Conservation (phyloP, 768 basidiomycete genomes). For the Boletus rubroflammeus region DNA sequence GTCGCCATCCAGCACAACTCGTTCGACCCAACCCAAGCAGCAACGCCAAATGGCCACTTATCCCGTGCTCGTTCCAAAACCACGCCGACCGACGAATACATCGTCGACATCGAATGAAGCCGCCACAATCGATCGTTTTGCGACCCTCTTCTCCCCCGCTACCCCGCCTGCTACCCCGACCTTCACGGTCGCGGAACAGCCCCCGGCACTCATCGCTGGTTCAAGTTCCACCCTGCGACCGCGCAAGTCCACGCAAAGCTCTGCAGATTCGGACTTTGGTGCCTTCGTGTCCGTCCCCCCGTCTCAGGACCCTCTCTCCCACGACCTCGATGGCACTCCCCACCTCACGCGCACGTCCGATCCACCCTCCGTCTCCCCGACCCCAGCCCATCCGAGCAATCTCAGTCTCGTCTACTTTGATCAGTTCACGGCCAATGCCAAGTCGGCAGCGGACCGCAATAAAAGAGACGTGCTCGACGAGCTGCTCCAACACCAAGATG, state of each 20-base stretch:
- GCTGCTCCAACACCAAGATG: slow-evolving; percentile 61
- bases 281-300: slow-evolving; percentile 57
- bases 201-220: background rate
- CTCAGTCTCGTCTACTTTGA: slow-evolving; percentile 54
- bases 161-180: slow-evolving; percentile 28
- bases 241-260: slow-evolving; percentile 17
- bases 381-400: slow-evolving; percentile 5
- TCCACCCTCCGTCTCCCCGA: background rate
- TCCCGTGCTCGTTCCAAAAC: background rate
- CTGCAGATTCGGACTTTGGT: slow-evolving; percentile 54
- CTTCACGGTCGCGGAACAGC: background rate
- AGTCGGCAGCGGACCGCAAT: slow-evolving; percentile 48
- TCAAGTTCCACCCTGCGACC: background rate
- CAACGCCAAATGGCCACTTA: no score
- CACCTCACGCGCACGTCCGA: no score
- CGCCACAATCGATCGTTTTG: slow-evolving; percentile 39
- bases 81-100: background rate
- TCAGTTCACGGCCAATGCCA: slow-evolving; percentile 55
- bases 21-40: no score
- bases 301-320: slow-evolving; percentile 44
- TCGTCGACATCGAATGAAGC: slow-evolving; percentile 20
- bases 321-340: background rate
- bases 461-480: slow-evolving; percentile 59
- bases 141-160: slow-evolving; percentile 43
- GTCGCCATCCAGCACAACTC: no score